Percentiles rank a stretch among this genome's conserved stretches.
Evolutionary conservation across 2,329 filamentous ascomycete species (phyloP).

Genomic region (Diaporthe caulivora): DNA sequence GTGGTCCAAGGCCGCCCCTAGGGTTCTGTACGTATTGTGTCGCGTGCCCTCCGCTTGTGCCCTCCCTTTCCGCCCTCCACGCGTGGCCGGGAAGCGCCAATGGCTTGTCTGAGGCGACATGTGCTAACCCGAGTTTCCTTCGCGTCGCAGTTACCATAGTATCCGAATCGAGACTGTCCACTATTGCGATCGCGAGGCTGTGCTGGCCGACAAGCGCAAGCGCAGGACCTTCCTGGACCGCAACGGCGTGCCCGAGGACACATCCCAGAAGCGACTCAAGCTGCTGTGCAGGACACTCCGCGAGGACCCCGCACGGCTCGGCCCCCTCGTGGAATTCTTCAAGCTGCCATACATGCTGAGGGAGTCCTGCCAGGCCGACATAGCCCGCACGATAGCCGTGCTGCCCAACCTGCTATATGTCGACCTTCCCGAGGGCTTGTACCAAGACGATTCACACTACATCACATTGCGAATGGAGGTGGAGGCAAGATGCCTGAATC

Average conservation of each 20-base stretch:
- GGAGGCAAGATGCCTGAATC: constrained; percentile 83
- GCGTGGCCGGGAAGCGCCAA: background rate
- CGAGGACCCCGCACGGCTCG: constrained; percentile 78
- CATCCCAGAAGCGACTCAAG: constrained; percentile 79
- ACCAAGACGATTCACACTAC: constrained; percentile 81
- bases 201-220: constrained; percentile 83
- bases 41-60: constrained; percentile 16
- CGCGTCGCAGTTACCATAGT: constrained; percentile 77
- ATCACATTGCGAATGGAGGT: constrained; percentile 84
- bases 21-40: constrained; percentile 69
- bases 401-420: constrained; percentile 89
- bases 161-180: constrained; percentile 95
- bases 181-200: constrained; percentile 89
- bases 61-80: background rate
- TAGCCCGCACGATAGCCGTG: constrained; percentile 87
- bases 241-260: constrained; percentile 85
- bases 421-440: constrained; percentile 91
- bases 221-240: constrained; percentile 79
- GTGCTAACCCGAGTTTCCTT: background rate
- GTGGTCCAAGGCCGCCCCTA: constrained; percentile 72
- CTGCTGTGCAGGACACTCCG: constrained; percentile 86
- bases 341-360: constrained; percentile 96
- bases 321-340: constrained; percentile 78
- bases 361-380: constrained; percentile 84
- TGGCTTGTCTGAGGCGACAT: constrained; percentile 1